phyloP scores from a whole-genome alignment of 768 basidiomycete genomes.

The Naganishia antarctica region DNA sequence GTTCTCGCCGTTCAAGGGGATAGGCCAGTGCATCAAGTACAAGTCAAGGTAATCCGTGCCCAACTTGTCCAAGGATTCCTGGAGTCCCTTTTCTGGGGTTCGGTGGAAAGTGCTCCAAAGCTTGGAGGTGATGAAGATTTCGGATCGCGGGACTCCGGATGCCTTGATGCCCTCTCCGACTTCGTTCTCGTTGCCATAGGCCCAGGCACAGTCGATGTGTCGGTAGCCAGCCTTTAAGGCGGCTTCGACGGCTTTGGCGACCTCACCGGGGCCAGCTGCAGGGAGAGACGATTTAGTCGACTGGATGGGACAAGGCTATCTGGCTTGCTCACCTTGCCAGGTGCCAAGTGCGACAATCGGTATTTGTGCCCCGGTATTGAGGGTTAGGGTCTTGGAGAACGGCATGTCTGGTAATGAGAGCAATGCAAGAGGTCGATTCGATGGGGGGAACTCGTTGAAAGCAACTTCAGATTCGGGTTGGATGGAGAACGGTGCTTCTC shows the following conservation, averaged over 20 bases:
- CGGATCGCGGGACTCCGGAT: conserved; percentile 65
- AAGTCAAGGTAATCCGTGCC: conserved; percentile 74
- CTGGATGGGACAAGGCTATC: not conserved
- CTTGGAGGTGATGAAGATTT: conserved; percentile 69
- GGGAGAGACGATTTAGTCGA: not conserved
- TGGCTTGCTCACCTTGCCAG: conserved; percentile 66
- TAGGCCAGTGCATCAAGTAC: conserved; percentile 66
- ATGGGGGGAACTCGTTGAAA: too few species aligned
- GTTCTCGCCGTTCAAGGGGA: conserved; percentile 59
- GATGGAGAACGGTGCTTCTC: too few species aligned
- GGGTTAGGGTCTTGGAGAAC: conserved; percentile 50
- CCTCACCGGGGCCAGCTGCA: conserved; percentile 56
- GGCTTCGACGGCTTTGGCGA: conserved; percentile 66
- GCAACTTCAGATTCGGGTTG: not conserved
- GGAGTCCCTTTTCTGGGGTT: conserved; percentile 60
- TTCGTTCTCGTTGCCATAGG: conserved; percentile 74
- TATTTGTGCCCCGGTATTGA: conserved; percentile 68
- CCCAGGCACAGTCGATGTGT: conserved; percentile 58
- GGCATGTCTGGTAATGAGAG: conserved; percentile 1
- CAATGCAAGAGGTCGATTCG: not conserved
- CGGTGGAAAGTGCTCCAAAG: conserved; percentile 56
- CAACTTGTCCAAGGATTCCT: conserved; percentile 64
- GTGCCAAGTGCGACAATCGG: conserved; percentile 55
- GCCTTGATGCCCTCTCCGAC: conserved; percentile 75
- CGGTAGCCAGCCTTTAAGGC: conserved; percentile 71